These are phyloP conservation scores for Cladophialophora bantiana DNA, from an alignment of 2,329 filamentous ascomycete species.

Conservation along the genomic window DNA sequence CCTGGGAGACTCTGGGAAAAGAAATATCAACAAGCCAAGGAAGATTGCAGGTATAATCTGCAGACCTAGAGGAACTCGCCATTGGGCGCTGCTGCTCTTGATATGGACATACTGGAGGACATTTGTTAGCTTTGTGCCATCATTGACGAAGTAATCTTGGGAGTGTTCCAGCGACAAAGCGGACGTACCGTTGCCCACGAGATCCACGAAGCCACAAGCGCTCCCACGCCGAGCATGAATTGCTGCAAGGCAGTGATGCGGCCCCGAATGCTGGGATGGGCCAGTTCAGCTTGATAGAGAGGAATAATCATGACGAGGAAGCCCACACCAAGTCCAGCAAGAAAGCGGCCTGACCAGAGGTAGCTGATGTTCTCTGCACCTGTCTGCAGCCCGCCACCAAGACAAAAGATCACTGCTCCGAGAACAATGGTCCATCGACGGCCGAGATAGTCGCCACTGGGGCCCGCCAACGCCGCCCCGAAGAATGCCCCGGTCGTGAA, in stretches of 20 bases:
- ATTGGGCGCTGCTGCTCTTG: slow-evolving; percentile 59
- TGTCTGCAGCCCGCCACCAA: slow-evolving; percentile 77
- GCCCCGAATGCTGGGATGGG: slow-evolving; percentile 79
- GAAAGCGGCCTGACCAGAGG: slow-evolving; percentile 72
- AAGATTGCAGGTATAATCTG: slow-evolving; percentile 73
- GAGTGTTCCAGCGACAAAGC: too few relatives aligned
- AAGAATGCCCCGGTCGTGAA: slow-evolving; percentile 80
- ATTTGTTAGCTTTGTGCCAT: not conserved
- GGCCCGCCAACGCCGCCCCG: slow-evolving; percentile 70
- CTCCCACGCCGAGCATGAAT: slow-evolving; percentile 81
- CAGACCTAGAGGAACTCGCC: slow-evolving; percentile 71
- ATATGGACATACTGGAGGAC: slow-evolving; percentile 56
- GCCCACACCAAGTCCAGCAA: slow-evolving; percentile 72
- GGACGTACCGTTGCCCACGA: slow-evolving; percentile 63
- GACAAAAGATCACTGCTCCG: slow-evolving; percentile 73
- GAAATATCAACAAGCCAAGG: slow-evolving; percentile 68
- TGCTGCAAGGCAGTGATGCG: slow-evolving; percentile 78
- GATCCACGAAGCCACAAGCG: slow-evolving; percentile 75
- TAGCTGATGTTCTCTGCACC: slow-evolving; percentile 66
- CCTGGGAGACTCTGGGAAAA: slow-evolving; percentile 68
- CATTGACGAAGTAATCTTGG: not conserved
- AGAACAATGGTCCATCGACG: slow-evolving; percentile 74
- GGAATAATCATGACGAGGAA: slow-evolving; percentile 70
- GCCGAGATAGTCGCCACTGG: slow-evolving; percentile 68
- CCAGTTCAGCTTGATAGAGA: slow-evolving; percentile 79